Conservation (phyloP, 2,329 filamentous ascomycete genomes). For the Pseudogymnoascus sp. region DNA sequence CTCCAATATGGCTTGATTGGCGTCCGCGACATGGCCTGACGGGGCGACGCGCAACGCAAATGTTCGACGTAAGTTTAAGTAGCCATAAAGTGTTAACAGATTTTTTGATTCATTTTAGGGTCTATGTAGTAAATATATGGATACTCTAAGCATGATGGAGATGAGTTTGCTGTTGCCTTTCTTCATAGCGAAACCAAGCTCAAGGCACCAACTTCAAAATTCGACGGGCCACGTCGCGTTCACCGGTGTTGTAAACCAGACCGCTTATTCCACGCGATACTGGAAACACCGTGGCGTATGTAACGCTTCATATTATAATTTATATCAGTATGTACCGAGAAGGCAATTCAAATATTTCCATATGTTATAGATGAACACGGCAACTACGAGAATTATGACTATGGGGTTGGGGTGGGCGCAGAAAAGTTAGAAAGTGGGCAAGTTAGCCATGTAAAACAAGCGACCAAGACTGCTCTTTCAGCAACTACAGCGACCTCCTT, state of each 20-base stretch:
- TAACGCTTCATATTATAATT: too few species aligned
- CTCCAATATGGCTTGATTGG: background rate
- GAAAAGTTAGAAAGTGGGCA: background rate
- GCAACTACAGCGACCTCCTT: background rate
- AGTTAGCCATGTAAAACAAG: background rate
- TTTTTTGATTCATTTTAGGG: background rate
- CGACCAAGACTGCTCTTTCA: background rate
- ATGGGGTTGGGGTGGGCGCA: background rate
- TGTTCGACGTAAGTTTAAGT: background rate
- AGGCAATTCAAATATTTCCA: background rate
- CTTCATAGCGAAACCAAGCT: background rate
- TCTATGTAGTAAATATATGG: background rate
- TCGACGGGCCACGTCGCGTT: too few species aligned
- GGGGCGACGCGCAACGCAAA: background rate
- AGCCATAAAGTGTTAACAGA: background rate
- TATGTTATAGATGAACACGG: background rate
- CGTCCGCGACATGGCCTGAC: background rate
- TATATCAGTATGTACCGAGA: too few species aligned
- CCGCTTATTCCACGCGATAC: too few species aligned
- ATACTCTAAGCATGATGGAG: background rate
- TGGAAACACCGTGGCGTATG: too few species aligned
- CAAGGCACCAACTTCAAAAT: background rate
- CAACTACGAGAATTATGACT: background rate
- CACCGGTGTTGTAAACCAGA: too few species aligned
- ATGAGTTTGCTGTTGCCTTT: background rate